Evolutionary conservation across 106 monocot species (phyloP).

Genomic region (Alisma plantagoaquatica): DNA sequence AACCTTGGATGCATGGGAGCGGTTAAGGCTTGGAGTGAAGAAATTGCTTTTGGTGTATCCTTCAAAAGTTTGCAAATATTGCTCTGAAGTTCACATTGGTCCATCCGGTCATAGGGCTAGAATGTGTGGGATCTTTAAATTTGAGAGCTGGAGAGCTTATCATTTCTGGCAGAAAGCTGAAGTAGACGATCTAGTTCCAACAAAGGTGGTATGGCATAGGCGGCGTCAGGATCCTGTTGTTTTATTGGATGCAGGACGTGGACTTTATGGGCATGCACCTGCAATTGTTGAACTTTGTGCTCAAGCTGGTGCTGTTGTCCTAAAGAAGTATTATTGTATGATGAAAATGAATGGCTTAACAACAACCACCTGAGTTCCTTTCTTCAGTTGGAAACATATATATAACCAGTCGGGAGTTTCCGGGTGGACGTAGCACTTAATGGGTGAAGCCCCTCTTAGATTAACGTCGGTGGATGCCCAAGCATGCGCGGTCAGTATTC

Average conservation of each 20-base stretch:
- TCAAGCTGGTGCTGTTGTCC: slow-evolving; percentile 66
- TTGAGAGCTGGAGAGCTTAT: slow-evolving; percentile 55
- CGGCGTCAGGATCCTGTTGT: slow-evolving; percentile 57
- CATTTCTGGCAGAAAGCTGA: slow-evolving; percentile 73
- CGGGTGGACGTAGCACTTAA: too few relatives aligned
- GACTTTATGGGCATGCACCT: slow-evolving; percentile 73
- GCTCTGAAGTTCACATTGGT: slow-evolving; percentile 74
- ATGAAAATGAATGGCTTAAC: slow-evolving; percentile 60
- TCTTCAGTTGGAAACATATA: too few relatives aligned
- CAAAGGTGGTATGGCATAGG: slow-evolving; percentile 65
- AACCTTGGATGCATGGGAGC: slow-evolving; percentile 75
- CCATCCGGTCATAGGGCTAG: slow-evolving; percentile 70
- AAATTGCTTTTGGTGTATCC: slow-evolving; percentile 64
- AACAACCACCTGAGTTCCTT: background rate
- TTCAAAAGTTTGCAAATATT: slow-evolving; percentile 56
- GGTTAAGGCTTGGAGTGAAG: slow-evolving; percentile 47
- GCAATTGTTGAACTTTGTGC: slow-evolving; percentile 71
- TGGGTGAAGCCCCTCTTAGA: too few relatives aligned
- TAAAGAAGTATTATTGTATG: slow-evolving; percentile 46
- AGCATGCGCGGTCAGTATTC: too few relatives aligned
- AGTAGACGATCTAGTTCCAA: slow-evolving; percentile 62
- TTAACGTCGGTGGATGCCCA: too few relatives aligned
- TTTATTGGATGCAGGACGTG: slow-evolving; percentile 48
- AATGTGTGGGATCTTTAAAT: slow-evolving; percentile 67
- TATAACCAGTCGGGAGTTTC: too few relatives aligned